Evolutionary conservation across 169 alveolate genomes (phyloP), one percentile per base, ranked within the genome.

Genomic region (Plasmodium vinckei): DNA sequence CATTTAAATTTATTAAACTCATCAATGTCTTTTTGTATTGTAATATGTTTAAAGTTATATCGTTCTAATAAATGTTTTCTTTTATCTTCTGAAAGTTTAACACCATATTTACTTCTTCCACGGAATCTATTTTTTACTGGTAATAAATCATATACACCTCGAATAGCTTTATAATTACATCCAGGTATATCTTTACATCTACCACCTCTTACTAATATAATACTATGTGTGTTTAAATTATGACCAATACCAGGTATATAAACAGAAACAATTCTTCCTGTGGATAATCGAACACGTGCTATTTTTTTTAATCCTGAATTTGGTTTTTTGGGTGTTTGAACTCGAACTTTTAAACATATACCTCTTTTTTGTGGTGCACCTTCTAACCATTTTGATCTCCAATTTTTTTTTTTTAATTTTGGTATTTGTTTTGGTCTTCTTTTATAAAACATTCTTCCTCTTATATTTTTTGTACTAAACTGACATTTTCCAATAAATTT

Each of bases 181-280:
- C 97, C 97, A 7, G 97, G 95, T 9, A 94, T 94, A 68, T 95
- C 97, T 72, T 92, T 93, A 70, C 95, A 91, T 47, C 97, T 92
- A 1, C 97, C 97, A 1, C 97, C 97, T 19, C 97, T 89, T 42
- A 95, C 96, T 49, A 95, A 72, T 5, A 95, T 95, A 25, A 92
- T 95, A 12, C 96, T 93, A 69, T 95, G 97, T 9, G 96, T 94
- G 51, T 93, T 94, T 61, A 95, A 87, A 49, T 94, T 94, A 77
- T 95, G 97, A 0, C 97, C 97, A 19, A 92, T 93, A 13, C 97
- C 97, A 39, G 97, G 97, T 9, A 95, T 89, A 79, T 94, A 94
- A 19, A 94, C 95, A 25, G 96, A 82, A 6, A 94, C 97, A 4
- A 94, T 90, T 39, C 95, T 86, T 17, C 97, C 97, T 1, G 97